These are phyloP conservation scores for Rosa hybrid DNA, from an alignment of 331 rosid genomes.

Conservation along the genomic window DNA sequence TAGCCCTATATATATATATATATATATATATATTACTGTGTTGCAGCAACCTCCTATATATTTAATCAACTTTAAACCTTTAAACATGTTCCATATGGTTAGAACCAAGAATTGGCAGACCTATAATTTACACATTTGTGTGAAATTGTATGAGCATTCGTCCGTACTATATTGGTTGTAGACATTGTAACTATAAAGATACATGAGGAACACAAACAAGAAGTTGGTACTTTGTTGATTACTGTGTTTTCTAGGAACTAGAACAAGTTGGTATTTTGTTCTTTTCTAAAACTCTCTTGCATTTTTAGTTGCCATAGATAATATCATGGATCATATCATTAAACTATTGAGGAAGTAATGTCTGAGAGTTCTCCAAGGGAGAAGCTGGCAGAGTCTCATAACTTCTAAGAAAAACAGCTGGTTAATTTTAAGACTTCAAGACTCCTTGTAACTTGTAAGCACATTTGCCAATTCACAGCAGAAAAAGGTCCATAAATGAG, in stretches of 20 bases:
- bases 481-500: conserved; percentile 13
- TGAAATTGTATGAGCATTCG: too few species aligned
- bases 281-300: background rate
- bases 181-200: too few species aligned
- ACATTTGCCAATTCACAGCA: background rate
- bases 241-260: background rate
- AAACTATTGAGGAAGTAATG: conserved; percentile 3
- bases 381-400: background rate
- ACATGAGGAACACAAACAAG: too few species aligned
- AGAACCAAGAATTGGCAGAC: too few species aligned
- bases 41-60: too few species aligned
- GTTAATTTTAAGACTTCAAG: background rate
- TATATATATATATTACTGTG: too few species aligned
- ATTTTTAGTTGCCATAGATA: background rate
- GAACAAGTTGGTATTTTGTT: background rate
- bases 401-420: background rate
- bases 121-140: too few species aligned
- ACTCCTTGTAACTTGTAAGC: conserved; percentile 11
- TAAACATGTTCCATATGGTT: too few species aligned
- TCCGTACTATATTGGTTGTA: too few species aligned
- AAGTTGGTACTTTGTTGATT: too few species aligned
- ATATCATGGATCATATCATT: background rate
- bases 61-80: too few species aligned
- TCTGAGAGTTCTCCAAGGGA: conserved; percentile 5
- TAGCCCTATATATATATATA: too few species aligned